Base-by-base conservation (phyloP, 106 monocot genomes). In the Vanilla planifolia region DNA sequence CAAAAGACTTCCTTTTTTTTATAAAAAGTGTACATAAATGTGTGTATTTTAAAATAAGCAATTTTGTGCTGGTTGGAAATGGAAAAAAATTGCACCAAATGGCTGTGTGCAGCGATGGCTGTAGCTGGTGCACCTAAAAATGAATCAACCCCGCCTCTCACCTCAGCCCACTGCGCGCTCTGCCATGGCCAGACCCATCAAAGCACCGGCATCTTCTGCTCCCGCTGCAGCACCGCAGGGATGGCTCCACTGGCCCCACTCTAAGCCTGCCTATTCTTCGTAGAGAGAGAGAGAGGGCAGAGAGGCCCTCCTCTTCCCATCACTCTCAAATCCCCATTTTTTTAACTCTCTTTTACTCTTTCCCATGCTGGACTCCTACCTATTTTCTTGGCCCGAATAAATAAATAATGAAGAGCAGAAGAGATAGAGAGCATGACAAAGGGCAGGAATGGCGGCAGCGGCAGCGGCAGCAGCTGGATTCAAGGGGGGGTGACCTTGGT, bases 401-500 rank as follows among this genome's bases (percentile, higher is more conserved):
- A 57, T 35, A 36, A 57, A 57, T 57, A 57, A 57, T 34, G 53
- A 20, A 57, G 57, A 57, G 57, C 57, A 57, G 57, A 20, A 20
- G 35, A 35, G 35, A 21, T 19, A 21, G n/a, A 53, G 19, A 27
- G 17, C 30, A 53, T 53, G 53, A 27, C 53, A 53, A 30, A 53
- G n/a, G n/a, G n/a, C n/a, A n/a, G n/a, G n/a, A n/a, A n/a, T n/a
- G n/a, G n/a, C n/a, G n/a, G n/a, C n/a, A n/a, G n/a, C n/a, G n/a
- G n/a, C n/a, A 19, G 56, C 28, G 10, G 33, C 36, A 52, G 70
- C 61, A 62, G 61, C 69, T 36, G 57, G 61, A 62, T 61, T 70
- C 51, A 59, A 63, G 51, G 59, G 73, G 44, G 48, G 53, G 53
- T 33, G 13, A 48, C 17, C 57, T 19, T 47, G 16, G 39, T 22